Conservation (phyloP, 805 yeast species). For the Ogataea sp. region DNA sequence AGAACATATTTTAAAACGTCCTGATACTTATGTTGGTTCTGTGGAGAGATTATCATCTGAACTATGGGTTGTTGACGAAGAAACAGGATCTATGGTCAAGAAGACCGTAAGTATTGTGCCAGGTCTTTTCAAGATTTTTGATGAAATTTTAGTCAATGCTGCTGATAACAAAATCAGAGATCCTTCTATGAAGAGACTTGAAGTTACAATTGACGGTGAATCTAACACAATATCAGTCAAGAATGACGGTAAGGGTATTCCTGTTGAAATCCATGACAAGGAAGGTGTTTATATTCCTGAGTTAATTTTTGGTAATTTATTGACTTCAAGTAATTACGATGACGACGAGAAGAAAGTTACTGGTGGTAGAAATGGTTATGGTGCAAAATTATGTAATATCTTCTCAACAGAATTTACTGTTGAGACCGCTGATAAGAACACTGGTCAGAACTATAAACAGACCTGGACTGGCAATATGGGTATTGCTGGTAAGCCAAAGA, state of each 20-base stretch:
- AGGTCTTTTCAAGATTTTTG: constrained; percentile 92
- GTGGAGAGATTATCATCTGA: constrained; percentile 72
- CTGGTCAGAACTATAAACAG: constrained; percentile 63
- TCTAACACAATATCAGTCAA: constrained; percentile 67
- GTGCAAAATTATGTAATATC: constrained; percentile 95
- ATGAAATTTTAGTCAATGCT: constrained; percentile 94
- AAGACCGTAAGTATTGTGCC: constrained; percentile 78
- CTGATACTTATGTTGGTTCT: constrained; percentile 96
- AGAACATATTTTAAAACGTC: constrained; percentile 94
- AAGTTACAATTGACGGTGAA: constrained; percentile 74
- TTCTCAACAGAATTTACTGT: constrained; percentile 81
- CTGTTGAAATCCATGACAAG: constrained; percentile 85
- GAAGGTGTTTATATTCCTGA: constrained; percentile 94
- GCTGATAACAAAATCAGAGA: constrained; percentile 98
- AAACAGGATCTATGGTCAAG: constrained; percentile 49
- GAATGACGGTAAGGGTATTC: constrained; percentile 95
- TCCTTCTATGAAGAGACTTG: constrained; percentile 77
- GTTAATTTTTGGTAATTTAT: constrained; percentile 87
- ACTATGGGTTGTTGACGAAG: constrained; percentile 82
- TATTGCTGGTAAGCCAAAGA: constrained; percentile 65
- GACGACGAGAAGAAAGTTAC: constrained; percentile 93
- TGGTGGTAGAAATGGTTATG: constrained; percentile 98
- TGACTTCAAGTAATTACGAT: constrained; percentile 93
- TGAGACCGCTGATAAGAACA: constrained; percentile 77
- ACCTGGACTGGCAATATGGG: constrained; percentile 87